Base-by-base conservation (phyloP, 192 early-diverging fungal genomes). In the Gorgonomyces haynaldii region DNA sequence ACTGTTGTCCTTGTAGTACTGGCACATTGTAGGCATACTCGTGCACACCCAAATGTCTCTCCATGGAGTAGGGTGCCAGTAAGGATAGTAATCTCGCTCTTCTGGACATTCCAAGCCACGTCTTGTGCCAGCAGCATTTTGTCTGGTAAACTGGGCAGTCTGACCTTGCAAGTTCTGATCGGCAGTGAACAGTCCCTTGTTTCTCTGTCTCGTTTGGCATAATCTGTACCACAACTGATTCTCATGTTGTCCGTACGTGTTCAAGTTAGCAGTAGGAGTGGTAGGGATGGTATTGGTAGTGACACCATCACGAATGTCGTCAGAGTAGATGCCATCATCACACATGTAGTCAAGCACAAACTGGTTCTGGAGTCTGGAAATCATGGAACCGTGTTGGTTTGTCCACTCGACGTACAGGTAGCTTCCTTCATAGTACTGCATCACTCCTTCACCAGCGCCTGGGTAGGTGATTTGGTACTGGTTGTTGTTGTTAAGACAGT, bases 31-130 rank as follows among this genome's bases (percentile, higher is more conserved):
- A 0, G 62, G 52, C 0, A 51, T 45, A 28, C 42, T 36, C 4
- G 62, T 63, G 52, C 58, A 61, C 1, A 52, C 43, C 1, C 24
- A 54, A 32, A 65, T 45, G 54, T 65, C 62, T 39, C 62, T 46
- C 62, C 62, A 65, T 2, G 57, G 57, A 30, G 59, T 57, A 3
- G 62, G 62, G 28, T 63, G 62, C 62, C 62, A 65, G 36, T 65
- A 65, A 0, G 62, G 62, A 50, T 58, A 61, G 29, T 60, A 65
- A 42, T 61, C 62, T 23, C 50, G 15, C 27, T 66, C 64, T 43
- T 66, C 64, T n/a, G 59, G 47, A 45, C 64, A 66, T 45, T 66
- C 64, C 20, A 64, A 50, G 20, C 64, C 64, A 52, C 36, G 49
- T 10, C 64, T 25, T 15, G 30, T 28, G 8, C 64, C 64, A 15